Evolutionary conservation across 2,329 filamentous ascomycete genomes (phyloP), one percentile per base, ranked within the genome.

Genomic region (Cordyceps javanica): DNA sequence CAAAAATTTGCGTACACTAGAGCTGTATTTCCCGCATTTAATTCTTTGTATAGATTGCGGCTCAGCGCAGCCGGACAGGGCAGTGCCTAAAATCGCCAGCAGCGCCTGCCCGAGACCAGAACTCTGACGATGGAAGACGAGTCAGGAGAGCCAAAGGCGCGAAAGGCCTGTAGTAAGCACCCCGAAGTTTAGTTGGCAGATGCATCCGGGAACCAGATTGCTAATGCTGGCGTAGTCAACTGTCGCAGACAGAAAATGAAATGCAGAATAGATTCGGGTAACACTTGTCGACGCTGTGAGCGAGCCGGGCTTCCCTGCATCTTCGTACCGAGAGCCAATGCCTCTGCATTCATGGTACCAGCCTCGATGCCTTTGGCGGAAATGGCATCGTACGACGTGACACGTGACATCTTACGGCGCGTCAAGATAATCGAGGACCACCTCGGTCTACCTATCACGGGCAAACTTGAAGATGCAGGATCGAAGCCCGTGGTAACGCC

Each of bases 291-390:
- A 19, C 65, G 70, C 58, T 73, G 70, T 56, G 57, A 66, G 19
- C 67, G 68, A 9, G 65, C 67, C 5, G 70, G 69, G n/a, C 65
- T 71, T 10, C 69, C 70, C 23, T 75, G 73, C 61, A 65, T 74
- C 13, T 74, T 74, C 58, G 71, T 73, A 32, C 72, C 73, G 11
- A 66, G 72, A 41, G 71, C 71, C 44, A 74, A 75, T 61, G 72
- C 72, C 63, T 58, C 69, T 59, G 58, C 58, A 0, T 51, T 59
- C 32, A 21, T 50, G 52, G 16, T 38, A 3, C 53, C 58, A 11
- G 32, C 49, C 11, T 57, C 42, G n/a, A 44, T 58, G 16, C 55
- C 50, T 10, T 38, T 28, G 6, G 45, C 36, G 4, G 53, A 46
- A 5, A 46, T 59, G 58, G 52, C 58, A n/a, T 39, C 25, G 13